Evolutionary conservation across 2,329 filamentous ascomycete genomes (phyloP).

Genomic region (Diaporthe sp.): DNA sequence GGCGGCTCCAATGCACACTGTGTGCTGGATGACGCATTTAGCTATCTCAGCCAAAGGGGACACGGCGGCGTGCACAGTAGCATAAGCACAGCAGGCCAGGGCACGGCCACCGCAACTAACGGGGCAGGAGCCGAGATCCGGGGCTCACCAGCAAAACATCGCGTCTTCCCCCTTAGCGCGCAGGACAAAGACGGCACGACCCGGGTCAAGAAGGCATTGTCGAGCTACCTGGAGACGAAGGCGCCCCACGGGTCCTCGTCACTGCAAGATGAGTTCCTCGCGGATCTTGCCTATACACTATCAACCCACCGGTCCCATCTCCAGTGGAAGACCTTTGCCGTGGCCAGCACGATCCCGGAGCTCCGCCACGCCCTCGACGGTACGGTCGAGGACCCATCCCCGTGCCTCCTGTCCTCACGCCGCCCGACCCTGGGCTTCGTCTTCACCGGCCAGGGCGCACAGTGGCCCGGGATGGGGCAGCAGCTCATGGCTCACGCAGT

Average conservation of each 20-base stretch:
- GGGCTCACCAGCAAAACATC: background rate
- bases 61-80: background rate
- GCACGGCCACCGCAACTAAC: background rate
- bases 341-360: conserved; percentile 10
- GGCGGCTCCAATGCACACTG: conserved; percentile 6
- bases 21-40: conserved; percentile 6
- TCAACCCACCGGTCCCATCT: background rate
- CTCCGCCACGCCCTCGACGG: background rate
- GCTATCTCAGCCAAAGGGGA: background rate
- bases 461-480: conserved; percentile 45
- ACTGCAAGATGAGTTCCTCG: background rate
- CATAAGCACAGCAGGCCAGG: background rate
- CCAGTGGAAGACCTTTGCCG: conserved; percentile 17
- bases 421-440: conserved; percentile 29
- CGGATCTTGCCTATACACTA: conserved; percentile 7
- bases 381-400: background rate
- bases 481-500: conserved; percentile 35
- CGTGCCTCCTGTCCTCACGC: background rate
- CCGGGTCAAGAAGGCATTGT: background rate
- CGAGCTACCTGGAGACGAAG: background rate
- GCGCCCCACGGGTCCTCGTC: background rate
- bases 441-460: conserved; percentile 43
- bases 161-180: background rate
- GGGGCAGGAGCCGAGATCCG: background rate
- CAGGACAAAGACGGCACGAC: background rate